A percentile compares a stretch with the other conserved stretches of the same genome.
Evolutionary conservation across 1,284 basidiomycete species (phyloP).

Genomic region (Puccinia polysora): DNA sequence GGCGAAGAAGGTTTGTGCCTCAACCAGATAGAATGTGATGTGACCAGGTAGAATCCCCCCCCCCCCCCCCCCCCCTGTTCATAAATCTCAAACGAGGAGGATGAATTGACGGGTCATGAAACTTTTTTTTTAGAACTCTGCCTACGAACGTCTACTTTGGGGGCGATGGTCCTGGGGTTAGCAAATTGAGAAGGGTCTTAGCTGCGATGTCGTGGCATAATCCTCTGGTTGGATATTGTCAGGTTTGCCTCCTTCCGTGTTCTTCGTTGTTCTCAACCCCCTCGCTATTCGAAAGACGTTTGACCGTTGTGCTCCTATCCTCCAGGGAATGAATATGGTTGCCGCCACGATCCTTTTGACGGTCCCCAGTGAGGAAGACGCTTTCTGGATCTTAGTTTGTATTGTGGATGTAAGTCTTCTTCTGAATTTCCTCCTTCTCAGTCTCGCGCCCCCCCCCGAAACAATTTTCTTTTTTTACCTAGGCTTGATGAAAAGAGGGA

Average conservation of each 20-base stretch:
- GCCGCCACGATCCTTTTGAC: constrained; percentile 88
- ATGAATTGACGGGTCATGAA: no score
- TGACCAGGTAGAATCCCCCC: constrained; percentile 52
- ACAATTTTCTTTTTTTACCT: not conserved
- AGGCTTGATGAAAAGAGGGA: not conserved
- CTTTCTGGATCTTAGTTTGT: constrained; percentile 89
- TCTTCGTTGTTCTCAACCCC: not conserved
- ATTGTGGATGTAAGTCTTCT: constrained; percentile 84
- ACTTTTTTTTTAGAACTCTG: constrained; percentile 64
- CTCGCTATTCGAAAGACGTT: not conserved
- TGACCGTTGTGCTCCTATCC: not conserved
- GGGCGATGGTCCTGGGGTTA: constrained; percentile 85
- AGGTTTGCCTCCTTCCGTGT: constrained; percentile 43
- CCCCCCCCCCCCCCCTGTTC: not conserved
- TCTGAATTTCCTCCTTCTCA: constrained; percentile 60
- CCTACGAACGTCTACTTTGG: constrained; percentile 95
- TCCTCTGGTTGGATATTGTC: constrained; percentile 54
- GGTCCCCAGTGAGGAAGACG: constrained; percentile 81
- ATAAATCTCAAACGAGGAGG: no score
- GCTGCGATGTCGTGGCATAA: constrained; percentile 77
- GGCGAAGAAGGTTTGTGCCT: constrained; percentile 60
- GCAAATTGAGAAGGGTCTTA: constrained; percentile 81
- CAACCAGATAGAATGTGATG: constrained; percentile 84
- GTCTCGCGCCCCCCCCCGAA: constrained; percentile 57
- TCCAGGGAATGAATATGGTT: constrained; percentile 54